Conservation (phyloP, 768 basidiomycete species). For the Psilocybe subaeruginosa region DNA sequence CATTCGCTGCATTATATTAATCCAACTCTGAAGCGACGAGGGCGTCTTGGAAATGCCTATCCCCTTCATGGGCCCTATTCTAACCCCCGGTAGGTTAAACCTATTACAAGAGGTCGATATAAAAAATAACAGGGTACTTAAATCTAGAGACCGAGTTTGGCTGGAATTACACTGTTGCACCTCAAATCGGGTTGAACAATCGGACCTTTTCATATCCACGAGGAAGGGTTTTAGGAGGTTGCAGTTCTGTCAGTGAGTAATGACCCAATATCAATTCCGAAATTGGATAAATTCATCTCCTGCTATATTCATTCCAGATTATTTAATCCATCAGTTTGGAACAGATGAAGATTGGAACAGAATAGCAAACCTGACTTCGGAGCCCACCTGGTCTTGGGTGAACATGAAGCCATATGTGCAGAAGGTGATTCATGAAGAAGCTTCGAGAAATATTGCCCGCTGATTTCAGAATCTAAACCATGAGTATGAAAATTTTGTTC, state of each 20-base stretch:
- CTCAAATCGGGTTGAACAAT: constrained; percentile 33
- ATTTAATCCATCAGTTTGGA: constrained; percentile 37
- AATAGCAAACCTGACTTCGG: constrained; percentile 33
- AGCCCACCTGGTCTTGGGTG: constrained; percentile 39
- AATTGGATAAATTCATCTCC: background rate
- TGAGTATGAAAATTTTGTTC: constrained; percentile 39
- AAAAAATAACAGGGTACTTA: too few species aligned
- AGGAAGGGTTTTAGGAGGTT: constrained; percentile 37
- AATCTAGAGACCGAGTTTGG: background rate
- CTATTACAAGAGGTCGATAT: too few species aligned
- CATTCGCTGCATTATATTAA: background rate
- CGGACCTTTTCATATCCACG: constrained; percentile 34
- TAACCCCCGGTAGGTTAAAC: background rate
- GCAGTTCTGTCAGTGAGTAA: constrained; percentile 29
- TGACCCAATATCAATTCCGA: background rate
- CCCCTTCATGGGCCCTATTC: background rate
- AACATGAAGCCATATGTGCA: constrained; percentile 32
- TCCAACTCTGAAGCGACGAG: background rate
- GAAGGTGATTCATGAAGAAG: constrained; percentile 21
- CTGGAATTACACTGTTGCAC: constrained; percentile 37
- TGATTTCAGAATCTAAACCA: background rate
- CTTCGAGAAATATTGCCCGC: background rate
- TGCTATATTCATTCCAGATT: constrained; percentile 24
- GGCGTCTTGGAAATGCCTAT: background rate
- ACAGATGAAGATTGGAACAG: constrained; percentile 39